Evolutionary conservation across 2,329 filamentous ascomycete species (phyloP).

Genomic region (Ploettnerulaceae sp.): DNA sequence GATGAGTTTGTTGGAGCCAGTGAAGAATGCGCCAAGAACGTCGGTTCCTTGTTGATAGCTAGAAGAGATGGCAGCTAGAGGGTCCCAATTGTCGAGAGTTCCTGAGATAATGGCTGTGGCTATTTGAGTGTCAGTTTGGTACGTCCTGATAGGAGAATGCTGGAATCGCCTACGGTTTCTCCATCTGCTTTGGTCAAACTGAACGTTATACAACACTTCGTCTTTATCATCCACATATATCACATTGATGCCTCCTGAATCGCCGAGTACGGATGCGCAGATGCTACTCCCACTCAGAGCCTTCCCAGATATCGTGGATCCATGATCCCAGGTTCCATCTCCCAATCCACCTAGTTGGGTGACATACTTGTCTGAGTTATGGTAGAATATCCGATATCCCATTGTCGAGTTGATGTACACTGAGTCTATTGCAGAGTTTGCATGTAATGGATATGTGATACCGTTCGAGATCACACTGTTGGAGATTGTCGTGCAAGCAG

Average conservation of each 20-base stretch:
- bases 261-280: conserved; percentile 1
- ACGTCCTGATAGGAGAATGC: background rate
- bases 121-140: background rate
- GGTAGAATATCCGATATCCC: conserved; percentile 10
- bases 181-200: background rate
- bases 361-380: conserved; percentile 13
- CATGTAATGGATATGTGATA: background rate
- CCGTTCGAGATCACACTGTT: conserved; percentile 1
- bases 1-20: background rate
- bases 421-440: background rate
- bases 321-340: conserved; percentile 11
- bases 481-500: background rate
- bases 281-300: conserved; percentile 10
- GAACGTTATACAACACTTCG: background rate
- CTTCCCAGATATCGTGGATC: conserved; percentile 11
- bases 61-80: background rate
- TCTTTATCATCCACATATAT: background rate
- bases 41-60: background rate
- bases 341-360: background rate
- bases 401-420: background rate
- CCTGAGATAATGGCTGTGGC: background rate
- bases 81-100: background rate
- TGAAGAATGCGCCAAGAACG: conserved; percentile 5
- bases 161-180: background rate
- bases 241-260: background rate